Base-by-base conservation (phyloP, 164 flowering plant species). In the Sedum album region DNA sequence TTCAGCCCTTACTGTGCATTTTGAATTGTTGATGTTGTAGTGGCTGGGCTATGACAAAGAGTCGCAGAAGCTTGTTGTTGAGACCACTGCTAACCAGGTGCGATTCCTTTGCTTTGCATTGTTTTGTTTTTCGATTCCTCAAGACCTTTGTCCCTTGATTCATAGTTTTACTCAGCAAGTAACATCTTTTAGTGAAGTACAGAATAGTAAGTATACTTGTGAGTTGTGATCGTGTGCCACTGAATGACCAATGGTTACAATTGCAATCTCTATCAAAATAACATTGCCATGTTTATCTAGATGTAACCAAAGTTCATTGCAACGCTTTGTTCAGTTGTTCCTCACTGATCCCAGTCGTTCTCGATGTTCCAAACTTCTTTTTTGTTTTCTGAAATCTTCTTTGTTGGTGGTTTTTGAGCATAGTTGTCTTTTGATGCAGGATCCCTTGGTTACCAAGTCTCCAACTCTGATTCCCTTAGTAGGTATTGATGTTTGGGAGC, bases 401-500 rank as follows among this genome's bases (percentile, higher is more conserved):
- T 28, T 31, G 9, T 36, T n/a, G 23, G 8, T 35, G 33, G 30
- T 7, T 46, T 8, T 7, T 71, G 18, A 49, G 49, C n/a, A 0
- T n/a, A 11, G 11, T 21, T 72, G 25, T 13, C 67, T 31, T 39
- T 65, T 71, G 38, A 66, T 61, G 68, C 85, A 93, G 98, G 97
- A 94, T 69, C 98, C 97, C 6, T 80, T 94, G 68, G 95, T 89
- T 15, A 86, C 95, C 21, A 91, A 85, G 77, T 90, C 89, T 67
- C 65, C 91, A 66, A 78, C n/a, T 75, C 74, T 91, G 71, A 86
- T 94, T 77, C 98, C 98, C 49, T 67, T 94, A 80, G 72, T 94
- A 73, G 98, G 97, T n/a, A 84, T 94, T 46, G 98, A 94, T 80
- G 98, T 94, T 57, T 94, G 98, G 97, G 98, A 94, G 80, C 98